A percentile compares a stretch with the other conserved stretches of the same genome.
Conservation (phyloP, 352 stramenopile species). For the Phytopythium cucurbitacearum region DNA sequence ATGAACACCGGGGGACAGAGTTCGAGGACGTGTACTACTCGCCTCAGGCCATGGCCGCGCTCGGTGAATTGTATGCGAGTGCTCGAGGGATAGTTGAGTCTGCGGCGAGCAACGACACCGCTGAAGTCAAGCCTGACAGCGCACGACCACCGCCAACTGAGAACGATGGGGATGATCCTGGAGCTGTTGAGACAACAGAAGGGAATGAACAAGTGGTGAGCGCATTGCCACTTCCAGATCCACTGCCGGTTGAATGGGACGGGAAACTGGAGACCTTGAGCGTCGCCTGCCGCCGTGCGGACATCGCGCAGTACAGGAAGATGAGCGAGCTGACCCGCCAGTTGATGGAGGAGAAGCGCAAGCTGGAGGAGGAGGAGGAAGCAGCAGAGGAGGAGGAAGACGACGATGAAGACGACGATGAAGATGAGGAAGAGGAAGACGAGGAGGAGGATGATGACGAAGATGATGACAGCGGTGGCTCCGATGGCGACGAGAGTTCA, state of each 20-base stretch:
- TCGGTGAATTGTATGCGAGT: constrained; percentile 14
- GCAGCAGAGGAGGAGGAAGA: constrained; percentile 18
- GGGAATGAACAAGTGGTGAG: background rate
- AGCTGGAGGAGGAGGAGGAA: constrained; percentile 12
- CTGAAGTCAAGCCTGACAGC: background rate
- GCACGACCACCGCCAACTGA: background rate
- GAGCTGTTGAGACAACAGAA: background rate
- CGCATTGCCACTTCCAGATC: background rate
- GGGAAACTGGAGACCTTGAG: constrained; percentile 25
- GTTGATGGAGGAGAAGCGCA: constrained; percentile 15
- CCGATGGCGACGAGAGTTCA: background rate
- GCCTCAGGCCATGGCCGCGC: constrained; percentile 10
- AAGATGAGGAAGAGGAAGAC: constrained; percentile 15
- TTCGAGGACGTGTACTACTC: constrained; percentile 41
- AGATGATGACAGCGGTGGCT: constrained; percentile 4
- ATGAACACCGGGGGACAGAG: constrained; percentile 9
- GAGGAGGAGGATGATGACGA: constrained; percentile 19
- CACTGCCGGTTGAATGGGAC: constrained; percentile 22
- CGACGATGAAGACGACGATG: constrained; percentile 22
- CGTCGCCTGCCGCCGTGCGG: constrained; percentile 18
- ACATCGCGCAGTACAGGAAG: constrained; percentile 17
- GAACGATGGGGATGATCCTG: constrained; percentile 3
- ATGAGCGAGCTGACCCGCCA: constrained; percentile 10
- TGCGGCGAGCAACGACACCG: background rate
- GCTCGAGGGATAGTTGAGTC: background rate